Conservation (phyloP, 2,329 filamentous ascomycete species). For the Diaporthe humulicola region DNA sequence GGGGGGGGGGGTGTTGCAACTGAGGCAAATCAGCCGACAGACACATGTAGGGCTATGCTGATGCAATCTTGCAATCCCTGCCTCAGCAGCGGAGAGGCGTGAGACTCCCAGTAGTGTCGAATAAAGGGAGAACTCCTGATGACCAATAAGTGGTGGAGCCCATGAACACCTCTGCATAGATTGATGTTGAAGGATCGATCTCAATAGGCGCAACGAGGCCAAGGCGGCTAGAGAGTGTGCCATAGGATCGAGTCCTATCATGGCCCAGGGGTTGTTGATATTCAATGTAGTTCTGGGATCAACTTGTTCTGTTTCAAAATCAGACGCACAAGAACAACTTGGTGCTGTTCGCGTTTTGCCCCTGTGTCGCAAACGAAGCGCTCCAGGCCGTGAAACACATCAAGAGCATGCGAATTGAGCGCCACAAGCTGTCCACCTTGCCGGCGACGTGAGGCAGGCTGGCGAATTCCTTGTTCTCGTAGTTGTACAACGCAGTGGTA, state of each 20-base stretch:
- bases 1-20: too few relatives aligned
- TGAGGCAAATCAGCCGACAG: not conserved
- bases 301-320: not conserved
- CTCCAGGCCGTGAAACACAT: not conserved
- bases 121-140: not conserved
- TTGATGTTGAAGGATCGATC: not conserved
- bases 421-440: not conserved
- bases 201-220: not conserved
- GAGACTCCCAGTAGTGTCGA: not conserved
- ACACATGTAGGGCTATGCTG: not conserved
- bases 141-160: not conserved
- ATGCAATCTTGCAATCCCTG: not conserved
- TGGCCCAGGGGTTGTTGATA: not conserved
- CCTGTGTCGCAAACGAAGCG: not conserved
- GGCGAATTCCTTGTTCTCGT: not conserved
- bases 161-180: not conserved
- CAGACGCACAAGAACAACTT: not conserved
- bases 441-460: too few relatives aligned
- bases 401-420: not conserved
- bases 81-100: not conserved
- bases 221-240: not conserved
- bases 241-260: not conserved
- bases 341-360: not conserved
- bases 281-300: not conserved
- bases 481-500: not conserved